Conservation (phyloP, 1,139 yeast genomes). For the Eremothecium cymbalariae region DNA sequence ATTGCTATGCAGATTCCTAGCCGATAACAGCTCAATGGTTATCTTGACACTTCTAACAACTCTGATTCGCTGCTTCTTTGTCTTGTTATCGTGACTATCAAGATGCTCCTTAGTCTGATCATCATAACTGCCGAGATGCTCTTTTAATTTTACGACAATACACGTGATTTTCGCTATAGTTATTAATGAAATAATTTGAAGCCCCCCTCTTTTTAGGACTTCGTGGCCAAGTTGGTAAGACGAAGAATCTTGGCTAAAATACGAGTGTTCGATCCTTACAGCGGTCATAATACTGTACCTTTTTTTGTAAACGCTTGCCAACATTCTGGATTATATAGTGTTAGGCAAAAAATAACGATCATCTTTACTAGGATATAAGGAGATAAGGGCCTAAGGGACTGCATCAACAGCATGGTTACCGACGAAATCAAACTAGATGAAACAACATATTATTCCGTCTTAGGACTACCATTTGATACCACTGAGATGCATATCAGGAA, state of each 20-base stretch:
- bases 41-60: too few species aligned
- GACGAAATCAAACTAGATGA: constrained; percentile 20
- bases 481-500: constrained; percentile 25
- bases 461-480: constrained; percentile 25
- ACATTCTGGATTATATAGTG: neutral
- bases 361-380: neutral
- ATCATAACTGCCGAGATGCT: too few species aligned
- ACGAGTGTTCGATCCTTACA: constrained; percentile 34
- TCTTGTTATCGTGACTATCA: too few species aligned
- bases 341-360: neutral
- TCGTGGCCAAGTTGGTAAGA: constrained; percentile 35
- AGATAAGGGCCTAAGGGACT: neutral
- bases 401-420: constrained; percentile 7
- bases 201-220: too few species aligned
- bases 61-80: too few species aligned
- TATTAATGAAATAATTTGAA: too few species aligned
- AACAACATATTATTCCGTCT: constrained; percentile 27
- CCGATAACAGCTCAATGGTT: too few species aligned
- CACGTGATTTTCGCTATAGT: too few species aligned
- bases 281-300: constrained; percentile 24
- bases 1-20: too few species aligned
- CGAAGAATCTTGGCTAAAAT: constrained; percentile 35
- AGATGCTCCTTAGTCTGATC: too few species aligned
- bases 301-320: constrained; percentile 2
- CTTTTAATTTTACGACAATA: too few species aligned